These are phyloP conservation scores for Trichoderma sp. DNA, from an alignment of 2,329 filamentous ascomycete species.

Conservation along the genomic window DNA sequence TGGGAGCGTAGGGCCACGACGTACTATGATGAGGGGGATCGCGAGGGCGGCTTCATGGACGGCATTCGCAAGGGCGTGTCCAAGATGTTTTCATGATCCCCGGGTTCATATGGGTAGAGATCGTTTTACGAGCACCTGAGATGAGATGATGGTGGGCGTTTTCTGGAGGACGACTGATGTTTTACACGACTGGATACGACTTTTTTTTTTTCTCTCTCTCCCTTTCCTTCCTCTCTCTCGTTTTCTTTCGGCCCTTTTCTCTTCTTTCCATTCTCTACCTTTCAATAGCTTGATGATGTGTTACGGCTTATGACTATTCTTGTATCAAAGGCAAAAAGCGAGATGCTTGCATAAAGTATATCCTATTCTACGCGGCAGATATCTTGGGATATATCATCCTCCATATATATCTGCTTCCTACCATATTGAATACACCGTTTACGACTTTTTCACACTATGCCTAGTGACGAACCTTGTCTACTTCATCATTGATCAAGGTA, in stretches of 20 bases:
- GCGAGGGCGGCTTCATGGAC: slow-evolving; percentile 39
- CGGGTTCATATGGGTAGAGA: not conserved
- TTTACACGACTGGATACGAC: slow-evolving; percentile 25
- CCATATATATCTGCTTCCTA: not conserved
- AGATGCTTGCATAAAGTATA: slow-evolving; percentile 8
- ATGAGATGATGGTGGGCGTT: slow-evolving; percentile 26
- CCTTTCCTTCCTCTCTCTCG: not conserved
- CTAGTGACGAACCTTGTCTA: no score
- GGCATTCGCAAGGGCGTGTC: slow-evolving; percentile 44
- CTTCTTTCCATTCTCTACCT: not conserved
- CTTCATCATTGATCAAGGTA: no score
- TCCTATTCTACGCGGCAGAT: not conserved
- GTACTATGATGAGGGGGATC: slow-evolving; percentile 34
- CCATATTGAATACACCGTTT: not conserved
- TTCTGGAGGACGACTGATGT: not conserved
- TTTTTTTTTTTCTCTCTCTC: slow-evolving; percentile 11
- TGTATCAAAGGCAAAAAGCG: slow-evolving; percentile 9
- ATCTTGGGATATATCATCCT: not conserved
- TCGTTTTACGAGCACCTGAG: not conserved
- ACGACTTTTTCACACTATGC: no score
- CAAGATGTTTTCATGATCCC: slow-evolving; percentile 45
- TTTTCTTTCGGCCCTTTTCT: not conserved
- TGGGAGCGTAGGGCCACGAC: slow-evolving; percentile 45
- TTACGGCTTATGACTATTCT: slow-evolving; percentile 24
- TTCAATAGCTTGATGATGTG: slow-evolving; percentile 6